Base-by-base conservation (phyloP, 148 eudicot species). In the Persicaria maculosa region DNA sequence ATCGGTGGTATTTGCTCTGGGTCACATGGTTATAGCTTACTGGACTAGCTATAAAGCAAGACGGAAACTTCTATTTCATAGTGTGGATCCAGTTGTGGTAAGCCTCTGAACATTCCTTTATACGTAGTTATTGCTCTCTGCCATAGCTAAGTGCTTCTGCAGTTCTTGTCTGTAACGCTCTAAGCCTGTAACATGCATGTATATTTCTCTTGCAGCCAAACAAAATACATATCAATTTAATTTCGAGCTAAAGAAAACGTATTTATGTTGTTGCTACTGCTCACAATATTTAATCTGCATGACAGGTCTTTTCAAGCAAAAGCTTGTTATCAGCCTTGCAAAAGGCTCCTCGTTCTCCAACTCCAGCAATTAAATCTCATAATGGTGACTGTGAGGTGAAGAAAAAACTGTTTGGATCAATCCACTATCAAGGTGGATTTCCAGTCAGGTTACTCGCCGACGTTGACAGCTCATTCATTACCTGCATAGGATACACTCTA, bases 1-100 rank as follows among this genome's bases (percentile, higher is more conserved):
- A 48, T 93, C 98, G 47, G 89, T 89, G 68, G 98, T 93, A 40
- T 89, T 93, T 89, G 95, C 98, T 68, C 88, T 93, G 58, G 98
- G 98, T 46, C 98, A 93, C 79, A 88, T 84, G 71, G 95, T 93
- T 47, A 79, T 91, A 79, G 97, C 98, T 47, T 93, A 93, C 75
- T 86, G 95, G 70, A 87, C 90, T 5, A 93, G 97, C 80, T 91
- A 91, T 81, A 88, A 84, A 82, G 98, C 97, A 16, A 80, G 95
- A 76, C 83, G 98, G 83, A 93, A 93, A 79, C 85, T 89, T 62
- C 77, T 85, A 53, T 88, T 91, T 77, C 97, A 93, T 77, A 91
- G 93, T 12, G 89, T 76, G 76, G 98, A 93, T 71, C 84, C 93
- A 16, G 98, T 91, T 79, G 82, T 89, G 54, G 97, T 93, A 87